phyloP scores from a whole-genome alignment of 202 grass and related monocot genomes.

The Bolboschoenoplectus hybrid region DNA sequence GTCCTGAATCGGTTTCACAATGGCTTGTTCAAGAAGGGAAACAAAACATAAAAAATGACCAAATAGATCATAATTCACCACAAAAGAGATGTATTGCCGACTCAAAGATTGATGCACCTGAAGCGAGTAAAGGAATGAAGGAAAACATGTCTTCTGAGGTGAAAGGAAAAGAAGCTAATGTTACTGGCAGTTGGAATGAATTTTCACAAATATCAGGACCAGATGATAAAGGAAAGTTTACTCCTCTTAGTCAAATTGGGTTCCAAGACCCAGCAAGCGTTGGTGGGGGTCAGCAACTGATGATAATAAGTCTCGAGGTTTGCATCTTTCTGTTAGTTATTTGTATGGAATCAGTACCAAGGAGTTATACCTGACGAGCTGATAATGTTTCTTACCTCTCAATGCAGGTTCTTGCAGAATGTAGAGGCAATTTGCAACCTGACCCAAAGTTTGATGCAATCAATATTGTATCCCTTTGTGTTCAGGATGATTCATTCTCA shows the following conservation, averaged over 20 bases:
- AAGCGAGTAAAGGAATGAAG: slow-evolving; percentile 44
- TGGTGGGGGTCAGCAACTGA: slow-evolving; percentile 80
- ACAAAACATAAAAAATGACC: slow-evolving; percentile 33
- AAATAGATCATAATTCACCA: slow-evolving; percentile 36
- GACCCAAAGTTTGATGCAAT: slow-evolving; percentile 88
- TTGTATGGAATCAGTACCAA: slow-evolving; percentile 2
- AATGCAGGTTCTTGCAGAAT: slow-evolving; percentile 75
- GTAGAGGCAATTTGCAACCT: slow-evolving; percentile 74
- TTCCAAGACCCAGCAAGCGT: slow-evolving; percentile 78
- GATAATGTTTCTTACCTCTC: slow-evolving; percentile 42
- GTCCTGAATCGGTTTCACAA: slow-evolving; percentile 54
- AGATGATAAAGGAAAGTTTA: slow-evolving; percentile 66
- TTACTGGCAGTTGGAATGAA: slow-evolving; percentile 48
- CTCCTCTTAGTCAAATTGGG: slow-evolving; percentile 89
- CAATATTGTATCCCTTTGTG: slow-evolving; percentile 69
- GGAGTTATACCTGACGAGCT: slow-evolving; percentile 35
- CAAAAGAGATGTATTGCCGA: slow-evolving; percentile 23
- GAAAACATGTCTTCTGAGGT: slow-evolving; percentile 23
- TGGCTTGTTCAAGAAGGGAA: slow-evolving; percentile 61
- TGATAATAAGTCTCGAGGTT: slow-evolving; percentile 90
- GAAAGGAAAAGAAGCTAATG: slow-evolving; percentile 43
- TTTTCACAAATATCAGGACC: slow-evolving; percentile 90
- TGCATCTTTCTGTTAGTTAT: slow-evolving; percentile 27
- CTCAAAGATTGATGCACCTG: slow-evolving; percentile 42
- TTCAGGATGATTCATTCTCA: slow-evolving; percentile 63